phyloP scores from a whole-genome alignment of 1,284 basidiomycete genomes.

The Malassezia dermatis region DNA sequence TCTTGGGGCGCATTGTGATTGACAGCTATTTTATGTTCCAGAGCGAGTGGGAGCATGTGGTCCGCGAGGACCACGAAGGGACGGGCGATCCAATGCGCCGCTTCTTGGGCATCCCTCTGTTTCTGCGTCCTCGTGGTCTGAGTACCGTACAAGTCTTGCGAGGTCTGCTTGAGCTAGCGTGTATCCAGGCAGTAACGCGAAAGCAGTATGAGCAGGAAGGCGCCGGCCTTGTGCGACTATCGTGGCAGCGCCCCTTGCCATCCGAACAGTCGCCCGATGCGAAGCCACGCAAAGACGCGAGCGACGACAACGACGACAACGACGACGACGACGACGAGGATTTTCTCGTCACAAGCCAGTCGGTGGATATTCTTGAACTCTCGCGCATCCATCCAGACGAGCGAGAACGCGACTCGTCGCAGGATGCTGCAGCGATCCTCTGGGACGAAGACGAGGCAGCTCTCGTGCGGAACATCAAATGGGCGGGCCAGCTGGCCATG shows the following conservation, averaged over 20 bases:
- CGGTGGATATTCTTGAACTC: slow-evolving; percentile 40
- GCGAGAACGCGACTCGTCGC: neutral
- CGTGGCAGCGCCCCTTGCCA: slow-evolving; percentile 15
- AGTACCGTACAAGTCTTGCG: slow-evolving; percentile 35
- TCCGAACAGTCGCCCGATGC: neutral
- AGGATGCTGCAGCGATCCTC: neutral
- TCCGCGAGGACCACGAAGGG: slow-evolving; percentile 40
- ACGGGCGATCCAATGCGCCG: slow-evolving; percentile 17
- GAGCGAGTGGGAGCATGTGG: slow-evolving; percentile 40
- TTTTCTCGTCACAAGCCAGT: slow-evolving; percentile 39
- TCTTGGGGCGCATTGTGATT: slow-evolving; percentile 31
- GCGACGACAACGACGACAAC: slow-evolving; percentile 14
- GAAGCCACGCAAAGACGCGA: neutral
- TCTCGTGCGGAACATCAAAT: slow-evolving; percentile 39
- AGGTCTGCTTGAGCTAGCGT: slow-evolving; percentile 36
- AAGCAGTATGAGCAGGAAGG: slow-evolving; percentile 33
- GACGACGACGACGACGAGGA: slow-evolving; percentile 32
- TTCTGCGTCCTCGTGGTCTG: slow-evolving; percentile 26
- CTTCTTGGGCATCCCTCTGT: neutral
- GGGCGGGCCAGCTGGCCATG: slow-evolving; percentile 44
- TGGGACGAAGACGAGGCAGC: slow-evolving; percentile 21
- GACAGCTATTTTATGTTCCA: slow-evolving; percentile 38
- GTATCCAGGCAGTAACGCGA: slow-evolving; percentile 38
- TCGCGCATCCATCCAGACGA: slow-evolving; percentile 12
- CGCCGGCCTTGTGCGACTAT: slow-evolving; percentile 29